Evolutionary conservation across 2,329 filamentous ascomycete genomes (phyloP), one percentile per base, ranked within the genome.

Genomic region (Fusarium musae): DNA sequence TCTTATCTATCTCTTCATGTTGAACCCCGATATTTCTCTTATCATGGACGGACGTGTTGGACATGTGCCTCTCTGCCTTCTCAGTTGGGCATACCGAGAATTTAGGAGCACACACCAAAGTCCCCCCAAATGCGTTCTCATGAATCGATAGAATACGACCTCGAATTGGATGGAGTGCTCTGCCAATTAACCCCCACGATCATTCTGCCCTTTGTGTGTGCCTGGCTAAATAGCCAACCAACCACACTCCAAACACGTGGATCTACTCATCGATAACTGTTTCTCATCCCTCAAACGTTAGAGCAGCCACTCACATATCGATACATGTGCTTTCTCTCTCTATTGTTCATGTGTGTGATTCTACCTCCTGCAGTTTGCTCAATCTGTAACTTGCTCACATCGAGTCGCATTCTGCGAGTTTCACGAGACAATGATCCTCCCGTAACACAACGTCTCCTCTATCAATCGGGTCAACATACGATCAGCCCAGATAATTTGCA

Each of bases 231-330:
- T 46, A 43, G 39, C 42, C 47, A 15, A 28, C 68, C 68, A 68
- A 72, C 53, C 69, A 72, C 54, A 49, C 49, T 60, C 36, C 49
- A 69, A 63, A 74, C 70, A 73, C 49, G 66, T 73, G 70, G 70
- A 74, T 67, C 66, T 73, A 71, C 66, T 73, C 57, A 69, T 44
- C 43, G 49, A 66, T 50, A 60, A 57, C 58, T 71, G 26, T 58
- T 58, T 63, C 57, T 23, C 58, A 72, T 60, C 53, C 58, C 58
- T 56, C 26, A 46, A 53, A 69, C 28, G 39, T 69, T n/a, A 30
- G 32, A 46, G 39, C 28, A 69, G 39, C 65, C 66, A 58, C 59
- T 64, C 39, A 52, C 23, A 28, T 30, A 50, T 40, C 40, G 52
- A 39, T 62, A 50, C 37, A 70, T 59, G 36, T 49, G 43, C 42